Percentiles rank a stretch among this genome's conserved stretches.
Conservation (phyloP, 176 grass and related monocot species). For the Sorghum bicolor region DNA sequence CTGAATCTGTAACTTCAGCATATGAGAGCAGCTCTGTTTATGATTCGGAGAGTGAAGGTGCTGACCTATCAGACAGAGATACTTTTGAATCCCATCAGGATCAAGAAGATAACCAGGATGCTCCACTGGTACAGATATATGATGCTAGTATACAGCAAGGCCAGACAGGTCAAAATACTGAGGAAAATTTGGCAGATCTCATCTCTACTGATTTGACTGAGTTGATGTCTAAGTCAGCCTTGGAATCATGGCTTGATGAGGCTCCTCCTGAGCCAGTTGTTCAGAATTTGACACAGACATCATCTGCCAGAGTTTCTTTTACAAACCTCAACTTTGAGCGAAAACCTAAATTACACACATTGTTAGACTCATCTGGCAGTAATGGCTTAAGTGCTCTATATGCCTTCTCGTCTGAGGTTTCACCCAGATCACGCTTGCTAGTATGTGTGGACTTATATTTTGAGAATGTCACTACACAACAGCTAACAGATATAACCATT, state of each 20-base stretch:
- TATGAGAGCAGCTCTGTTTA: conserved; percentile 69
- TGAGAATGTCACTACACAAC: conserved; percentile 59
- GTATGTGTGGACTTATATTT: conserved; percentile 72
- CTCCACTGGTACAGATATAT: conserved; percentile 54
- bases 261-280: conserved; percentile 43
- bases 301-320: conserved; percentile 75
- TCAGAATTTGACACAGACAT: conserved; percentile 34
- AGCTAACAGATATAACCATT: conserved; percentile 63
- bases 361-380: conserved; percentile 66
- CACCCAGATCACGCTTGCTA: conserved; percentile 49
- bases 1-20: conserved; percentile 60
- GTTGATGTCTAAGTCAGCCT: conserved; percentile 77
- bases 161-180: conserved; percentile 43
- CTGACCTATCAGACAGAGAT: conserved; percentile 35
- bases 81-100: conserved; percentile 29
- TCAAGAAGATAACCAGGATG: conserved; percentile 48
- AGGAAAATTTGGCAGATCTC: conserved; percentile 59
- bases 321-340: conserved; percentile 63
- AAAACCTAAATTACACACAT: conserved; percentile 60
- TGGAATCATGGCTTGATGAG: conserved; percentile 93
- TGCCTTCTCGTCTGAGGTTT: conserved; percentile 76
- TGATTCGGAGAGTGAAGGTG: conserved; percentile 67
- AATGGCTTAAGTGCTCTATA: conserved; percentile 77
- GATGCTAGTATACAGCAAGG: conserved; percentile 45
- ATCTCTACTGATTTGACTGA: conserved; percentile 83